Percentiles rank a stretch among this genome's conserved stretches.
Evolutionary conservation across 2,329 filamentous ascomycete genomes (phyloP).

Genomic region (Colletotrichum tropicicola): DNA sequence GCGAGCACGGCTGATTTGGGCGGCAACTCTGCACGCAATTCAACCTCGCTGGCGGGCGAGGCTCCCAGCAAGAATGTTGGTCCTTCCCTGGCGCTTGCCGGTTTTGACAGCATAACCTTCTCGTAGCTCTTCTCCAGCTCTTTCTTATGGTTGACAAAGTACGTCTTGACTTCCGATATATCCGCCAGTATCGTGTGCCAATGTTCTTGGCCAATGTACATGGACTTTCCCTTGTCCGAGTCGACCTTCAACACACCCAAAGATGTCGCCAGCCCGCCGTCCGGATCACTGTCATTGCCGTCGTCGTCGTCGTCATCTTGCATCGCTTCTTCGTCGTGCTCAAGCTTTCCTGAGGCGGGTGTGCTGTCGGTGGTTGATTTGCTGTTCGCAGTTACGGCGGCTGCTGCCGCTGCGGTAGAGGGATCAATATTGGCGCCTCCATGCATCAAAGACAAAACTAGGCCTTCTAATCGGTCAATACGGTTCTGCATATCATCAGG

Average conservation of each 20-base stretch:
- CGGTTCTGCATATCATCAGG: conserved; percentile 99
- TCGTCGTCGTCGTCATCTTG: conserved; percentile 63
- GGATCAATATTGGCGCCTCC: conserved; percentile 70
- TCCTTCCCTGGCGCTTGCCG: conserved; percentile 66
- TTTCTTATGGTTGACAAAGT: conserved; percentile 86
- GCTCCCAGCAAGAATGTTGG: conserved; percentile 84
- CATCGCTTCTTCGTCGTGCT: conserved; percentile 62
- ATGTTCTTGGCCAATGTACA: conserved; percentile 85
- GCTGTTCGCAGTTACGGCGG: conserved; percentile 34
- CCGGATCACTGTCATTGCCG: conserved; percentile 74
- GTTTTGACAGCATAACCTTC: conserved; percentile 76
- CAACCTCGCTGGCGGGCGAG: conserved; percentile 74
- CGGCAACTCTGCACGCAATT: conserved; percentile 83
- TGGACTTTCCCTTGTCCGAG: conserved; percentile 77
- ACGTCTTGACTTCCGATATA: conserved; percentile 93
- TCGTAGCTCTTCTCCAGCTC: conserved; percentile 86
- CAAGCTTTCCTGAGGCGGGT: conserved; percentile 54
- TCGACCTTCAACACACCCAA: conserved; percentile 87
- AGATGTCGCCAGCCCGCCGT: conserved; percentile 74
- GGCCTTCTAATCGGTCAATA: conserved; percentile 91
- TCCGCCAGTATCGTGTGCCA: conserved; percentile 84
- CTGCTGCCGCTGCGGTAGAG: conserved; percentile 43
- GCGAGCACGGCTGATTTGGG: conserved; percentile 84
- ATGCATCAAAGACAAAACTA: conserved; percentile 95
- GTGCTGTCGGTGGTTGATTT: conserved; percentile 52